phyloP scores from a whole-genome alignment of 1,284 basidiomycete species.

The Ustilago tritici region DNA sequence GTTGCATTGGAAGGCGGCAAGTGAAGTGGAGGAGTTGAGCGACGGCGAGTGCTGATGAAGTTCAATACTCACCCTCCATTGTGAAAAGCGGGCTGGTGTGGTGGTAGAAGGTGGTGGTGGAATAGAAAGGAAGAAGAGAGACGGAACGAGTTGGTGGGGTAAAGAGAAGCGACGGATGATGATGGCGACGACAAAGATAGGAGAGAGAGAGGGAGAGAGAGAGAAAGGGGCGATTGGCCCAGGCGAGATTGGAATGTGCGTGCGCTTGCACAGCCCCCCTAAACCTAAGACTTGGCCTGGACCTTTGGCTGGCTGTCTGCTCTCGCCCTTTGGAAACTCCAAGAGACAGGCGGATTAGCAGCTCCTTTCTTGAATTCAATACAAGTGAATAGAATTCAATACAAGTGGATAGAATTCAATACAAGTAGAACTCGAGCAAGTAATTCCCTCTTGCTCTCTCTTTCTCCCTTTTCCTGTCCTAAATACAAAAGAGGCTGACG shows the following conservation, averaged over 20 bases:
- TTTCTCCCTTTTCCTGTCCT: neutral
- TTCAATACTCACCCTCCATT: conserved; percentile 51
- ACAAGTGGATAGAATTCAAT: too few relatives aligned
- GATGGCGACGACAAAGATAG: conserved; percentile 19
- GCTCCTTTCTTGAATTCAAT: too few relatives aligned
- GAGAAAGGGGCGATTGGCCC: neutral
- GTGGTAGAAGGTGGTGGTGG: conserved; percentile 13
- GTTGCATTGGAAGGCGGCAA: neutral
- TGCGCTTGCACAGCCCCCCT: too few relatives aligned
- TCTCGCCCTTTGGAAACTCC: too few relatives aligned
- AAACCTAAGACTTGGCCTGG: too few relatives aligned
- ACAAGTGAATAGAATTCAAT: too few relatives aligned
- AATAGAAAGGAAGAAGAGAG: conserved; percentile 5
- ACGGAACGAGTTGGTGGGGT: conserved; percentile 30
- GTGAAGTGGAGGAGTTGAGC: conserved; percentile 5
- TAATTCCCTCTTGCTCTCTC: conserved; percentile 5
- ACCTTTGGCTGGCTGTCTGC: too few relatives aligned
- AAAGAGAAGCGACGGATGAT: conserved; percentile 2
- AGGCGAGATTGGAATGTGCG: too few relatives aligned
- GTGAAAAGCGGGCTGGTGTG: conserved; percentile 16
- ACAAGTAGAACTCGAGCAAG: too few relatives aligned
- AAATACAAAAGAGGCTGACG: neutral
- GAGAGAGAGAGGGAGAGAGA: conserved; percentile 2
- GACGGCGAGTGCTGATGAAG: neutral
- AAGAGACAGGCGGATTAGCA: too few relatives aligned